Base-by-base conservation (phyloP, 768 basidiomycete species). In the Leccinum obscurum region DNA sequence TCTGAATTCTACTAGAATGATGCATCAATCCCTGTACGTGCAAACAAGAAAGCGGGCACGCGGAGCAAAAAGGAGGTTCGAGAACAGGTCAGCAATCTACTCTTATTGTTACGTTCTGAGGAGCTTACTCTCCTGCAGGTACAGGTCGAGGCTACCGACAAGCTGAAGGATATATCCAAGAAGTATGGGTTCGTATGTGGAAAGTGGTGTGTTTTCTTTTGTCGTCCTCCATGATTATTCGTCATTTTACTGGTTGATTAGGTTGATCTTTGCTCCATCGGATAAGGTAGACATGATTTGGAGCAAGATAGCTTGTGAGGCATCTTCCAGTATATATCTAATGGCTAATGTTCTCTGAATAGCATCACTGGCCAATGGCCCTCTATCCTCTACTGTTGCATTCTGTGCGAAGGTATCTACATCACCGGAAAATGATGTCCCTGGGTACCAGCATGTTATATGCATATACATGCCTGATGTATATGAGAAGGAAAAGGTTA, bases 51-150 rank as follows among this genome's bases (percentile, higher is more conserved):
- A 71, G 84, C 85, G 22, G 88, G 88, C 6, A 78, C 79, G 0
- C 86, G 82, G 73, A 88, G 87, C 65, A 92, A 91, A 72, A 91
- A 89, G 69, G 87, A 91, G 71, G 71, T 87, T 7, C 81, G 88
- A 46, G 89, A 91, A 70, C 76, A 85, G 75, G 89, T 88, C 15
- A 58, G 22, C 13, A 20, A n/a, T 26, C 20, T 9, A 10, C 41
- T 26, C 46, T 39, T 0, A 32, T 15, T 3, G 4, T 35, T 64
- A 15, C 6, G 3, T 32, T 32, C 39, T 17, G 4, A 52, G 53
- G 35, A 14, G 48, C 59, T 57, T 24, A 66, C 15, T 32, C 46
- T 22, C 56, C 26, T 17, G 8, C 63, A 90, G 89, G 77, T 77
- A 5, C 89, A 90, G 76, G 72, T 76, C 3, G 82, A 86, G 58